phyloP scores from a whole-genome alignment of 1,139 yeast genomes.

The Kodamaea arcana region DNA sequence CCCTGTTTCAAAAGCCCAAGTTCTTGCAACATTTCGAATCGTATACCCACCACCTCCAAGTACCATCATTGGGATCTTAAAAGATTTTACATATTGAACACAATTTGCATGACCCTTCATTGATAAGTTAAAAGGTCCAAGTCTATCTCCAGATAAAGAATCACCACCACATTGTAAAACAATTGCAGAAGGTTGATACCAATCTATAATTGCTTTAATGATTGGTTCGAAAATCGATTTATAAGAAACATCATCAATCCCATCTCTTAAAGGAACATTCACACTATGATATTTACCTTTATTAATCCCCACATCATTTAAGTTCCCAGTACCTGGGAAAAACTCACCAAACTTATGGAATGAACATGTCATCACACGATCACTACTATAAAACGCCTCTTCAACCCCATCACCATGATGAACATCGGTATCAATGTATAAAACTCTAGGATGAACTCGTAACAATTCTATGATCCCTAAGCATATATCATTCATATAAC shows the following conservation, averaged over 20 bases:
- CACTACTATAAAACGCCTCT: constrained; percentile 94
- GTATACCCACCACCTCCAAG: constrained; percentile 99
- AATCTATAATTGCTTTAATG: constrained; percentile 74
- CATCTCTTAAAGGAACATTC: constrained; percentile 87
- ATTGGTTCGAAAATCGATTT: constrained; percentile 86
- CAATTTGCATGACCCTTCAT: constrained; percentile 96
- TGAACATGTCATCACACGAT: constrained; percentile 94
- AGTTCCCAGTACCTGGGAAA: constrained; percentile 94
- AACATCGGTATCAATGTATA: constrained; percentile 91
- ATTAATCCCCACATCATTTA: constrained; percentile 84
- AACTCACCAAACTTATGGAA: constrained; percentile 96
- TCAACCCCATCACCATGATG: constrained; percentile 99
- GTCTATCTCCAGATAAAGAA: constrained; percentile 83
- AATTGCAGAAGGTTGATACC: constrained; percentile 92
- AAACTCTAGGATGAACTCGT: constrained; percentile 87
- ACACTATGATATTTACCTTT: constrained; percentile 85
- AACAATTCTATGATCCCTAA: constrained; percentile 84
- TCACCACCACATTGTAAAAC: constrained; percentile 96
- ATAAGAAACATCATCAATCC: constrained; percentile 86
- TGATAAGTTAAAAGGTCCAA: constrained; percentile 88
- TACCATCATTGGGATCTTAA: constrained; percentile 84
- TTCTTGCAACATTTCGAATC: constrained; percentile 91
- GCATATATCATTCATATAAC: constrained; percentile 83
- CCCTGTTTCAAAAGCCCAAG: constrained; percentile 96
- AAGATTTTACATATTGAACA: constrained; percentile 81